These are phyloP conservation scores for Emiliania huxleyi DNA, from an alignment of 78 protist species.

Conservation along the genomic window DNA sequence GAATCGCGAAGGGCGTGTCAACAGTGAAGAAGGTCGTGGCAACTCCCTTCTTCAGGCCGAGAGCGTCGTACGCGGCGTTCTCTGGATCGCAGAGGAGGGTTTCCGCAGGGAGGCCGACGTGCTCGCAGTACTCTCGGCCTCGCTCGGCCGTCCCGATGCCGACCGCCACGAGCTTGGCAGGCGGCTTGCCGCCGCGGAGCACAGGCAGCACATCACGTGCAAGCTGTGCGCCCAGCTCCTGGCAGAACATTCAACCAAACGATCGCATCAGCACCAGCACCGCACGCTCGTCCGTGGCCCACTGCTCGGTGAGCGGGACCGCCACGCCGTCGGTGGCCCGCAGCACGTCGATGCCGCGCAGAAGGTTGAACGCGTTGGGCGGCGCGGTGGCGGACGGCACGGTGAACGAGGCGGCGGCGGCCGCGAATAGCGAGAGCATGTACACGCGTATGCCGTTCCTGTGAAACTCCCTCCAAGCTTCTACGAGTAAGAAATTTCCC, in stretches of 20 bases:
- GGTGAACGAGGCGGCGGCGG: too few relatives aligned
- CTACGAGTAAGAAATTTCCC: too few relatives aligned
- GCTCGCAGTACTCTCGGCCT: not conserved
- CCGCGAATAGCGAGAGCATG: too few relatives aligned
- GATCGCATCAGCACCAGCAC: not conserved
- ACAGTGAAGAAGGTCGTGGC: not conserved
- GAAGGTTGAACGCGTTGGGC: too few relatives aligned
- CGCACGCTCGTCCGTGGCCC: not conserved
- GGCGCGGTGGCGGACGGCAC: too few relatives aligned
- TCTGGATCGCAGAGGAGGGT: not conserved
- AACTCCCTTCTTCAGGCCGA: conserved; percentile 5
- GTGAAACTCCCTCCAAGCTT: too few relatives aligned
- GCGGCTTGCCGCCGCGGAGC: not conserved
- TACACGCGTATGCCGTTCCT: too few relatives aligned
- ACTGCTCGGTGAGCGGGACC: not conserved
- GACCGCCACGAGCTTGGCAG: not conserved
- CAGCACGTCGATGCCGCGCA: too few relatives aligned
- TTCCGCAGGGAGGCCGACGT: not conserved
- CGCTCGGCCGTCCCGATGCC: not conserved
- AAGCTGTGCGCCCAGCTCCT: not conserved
- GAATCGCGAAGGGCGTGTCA: conserved; percentile 16
- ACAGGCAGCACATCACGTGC: not conserved
- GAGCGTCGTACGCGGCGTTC: not conserved
- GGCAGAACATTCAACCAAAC: conserved; percentile 14
- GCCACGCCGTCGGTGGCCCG: not conserved